Conservation (phyloP, 805 yeast genomes). For the Cyberlindnera bimundalis region DNA sequence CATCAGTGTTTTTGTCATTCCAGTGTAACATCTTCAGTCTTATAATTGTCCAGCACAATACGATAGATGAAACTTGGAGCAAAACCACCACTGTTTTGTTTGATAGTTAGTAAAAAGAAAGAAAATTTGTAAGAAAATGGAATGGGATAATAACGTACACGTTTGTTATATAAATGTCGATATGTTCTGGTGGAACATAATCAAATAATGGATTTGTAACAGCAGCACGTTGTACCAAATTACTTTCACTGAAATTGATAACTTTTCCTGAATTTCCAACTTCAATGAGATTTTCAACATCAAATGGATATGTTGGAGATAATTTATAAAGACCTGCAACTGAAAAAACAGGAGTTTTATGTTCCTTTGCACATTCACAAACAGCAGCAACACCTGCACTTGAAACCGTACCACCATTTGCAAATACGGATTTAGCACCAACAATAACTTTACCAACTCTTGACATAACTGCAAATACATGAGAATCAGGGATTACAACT, state of each 20-base stretch:
- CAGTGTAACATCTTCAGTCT: constrained; percentile 72
- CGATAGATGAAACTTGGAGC: constrained; percentile 96
- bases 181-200: constrained; percentile 89
- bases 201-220: constrained; percentile 87
- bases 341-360: constrained; percentile 93
- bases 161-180: constrained; percentile 91
- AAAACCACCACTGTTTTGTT: constrained; percentile 63
- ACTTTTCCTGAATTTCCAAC: constrained; percentile 95
- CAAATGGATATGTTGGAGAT: constrained; percentile 83
- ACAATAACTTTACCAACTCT: constrained; percentile 94
- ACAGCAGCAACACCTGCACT: constrained; percentile 89
- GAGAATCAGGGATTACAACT: constrained; percentile 87
- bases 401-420: constrained; percentile 92
- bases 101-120: constrained; percentile 4
- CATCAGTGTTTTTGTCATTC: constrained; percentile 31
- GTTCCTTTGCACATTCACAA: constrained; percentile 93
- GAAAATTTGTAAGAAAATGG: background rate
- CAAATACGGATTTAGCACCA: constrained; percentile 89
- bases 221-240: constrained; percentile 67
- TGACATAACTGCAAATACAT: constrained; percentile 94
- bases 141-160: constrained; percentile 37
- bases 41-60: constrained; percentile 90
- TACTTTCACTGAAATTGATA: constrained; percentile 67
- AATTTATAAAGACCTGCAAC: constrained; percentile 92
- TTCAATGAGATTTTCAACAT: constrained; percentile 78